These are phyloP conservation scores for Metschnikowia peoriensis DNA, from an alignment of 805 yeast species.

Conservation along the genomic window DNA sequence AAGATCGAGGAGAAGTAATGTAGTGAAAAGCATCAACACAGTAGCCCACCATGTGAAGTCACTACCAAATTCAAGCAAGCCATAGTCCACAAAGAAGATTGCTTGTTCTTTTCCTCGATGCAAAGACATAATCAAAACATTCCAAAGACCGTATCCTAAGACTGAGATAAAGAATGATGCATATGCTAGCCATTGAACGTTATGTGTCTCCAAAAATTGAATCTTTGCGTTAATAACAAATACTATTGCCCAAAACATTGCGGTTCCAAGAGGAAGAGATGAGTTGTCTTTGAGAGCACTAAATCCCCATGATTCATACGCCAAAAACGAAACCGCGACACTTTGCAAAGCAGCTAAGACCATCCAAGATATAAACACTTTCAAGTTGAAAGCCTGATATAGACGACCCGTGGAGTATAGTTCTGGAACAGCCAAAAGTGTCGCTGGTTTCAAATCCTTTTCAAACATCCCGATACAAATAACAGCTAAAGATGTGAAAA, in stretches of 20 bases:
- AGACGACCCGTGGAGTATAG: slow-evolving; percentile 74
- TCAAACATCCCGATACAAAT: slow-evolving; percentile 94
- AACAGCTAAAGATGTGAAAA: slow-evolving; percentile 91
- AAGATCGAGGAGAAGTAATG: slow-evolving; percentile 68
- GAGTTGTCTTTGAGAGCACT: slow-evolving; percentile 68
- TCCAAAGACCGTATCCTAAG: slow-evolving; percentile 86
- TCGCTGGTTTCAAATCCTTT: slow-evolving; percentile 83
- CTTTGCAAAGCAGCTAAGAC: slow-evolving; percentile 71
- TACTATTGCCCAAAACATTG: slow-evolving; percentile 70
- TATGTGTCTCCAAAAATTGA: slow-evolving; percentile 78
- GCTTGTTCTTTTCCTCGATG: slow-evolving; percentile 51
- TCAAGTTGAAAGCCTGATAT: slow-evolving; percentile 70
- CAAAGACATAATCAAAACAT: slow-evolving; percentile 68
- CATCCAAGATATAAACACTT: slow-evolving; percentile 76
- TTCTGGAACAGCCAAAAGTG: slow-evolving; percentile 89
- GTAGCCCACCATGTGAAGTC: slow-evolving; percentile 90
- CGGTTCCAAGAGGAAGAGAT: slow-evolving; percentile 76
- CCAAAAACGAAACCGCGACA: slow-evolving; percentile 63
- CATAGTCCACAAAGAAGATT: slow-evolving; percentile 70
- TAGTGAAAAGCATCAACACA: slow-evolving; percentile 50
- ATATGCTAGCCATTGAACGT: slow-evolving; percentile 64
- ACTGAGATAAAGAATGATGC: slow-evolving; percentile 68
- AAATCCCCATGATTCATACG: slow-evolving; percentile 70
- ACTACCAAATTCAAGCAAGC: slow-evolving; percentile 71
- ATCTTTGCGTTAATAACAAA: slow-evolving; percentile 74